Base-by-base conservation (phyloP, 257 asterid genomes). In the Datura wrightii region DNA sequence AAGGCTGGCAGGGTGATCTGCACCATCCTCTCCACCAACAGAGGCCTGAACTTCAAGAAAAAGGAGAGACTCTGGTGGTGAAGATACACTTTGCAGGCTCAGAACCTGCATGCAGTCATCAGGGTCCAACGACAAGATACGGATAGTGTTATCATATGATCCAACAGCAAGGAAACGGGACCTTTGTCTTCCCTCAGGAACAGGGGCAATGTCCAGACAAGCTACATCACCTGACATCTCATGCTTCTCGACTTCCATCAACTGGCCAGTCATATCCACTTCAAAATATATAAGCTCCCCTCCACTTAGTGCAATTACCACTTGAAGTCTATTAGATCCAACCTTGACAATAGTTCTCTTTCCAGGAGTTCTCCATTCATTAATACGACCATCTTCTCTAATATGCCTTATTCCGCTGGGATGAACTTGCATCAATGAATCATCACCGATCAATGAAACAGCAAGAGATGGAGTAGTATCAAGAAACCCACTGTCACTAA, bases 321-420 rank as follows among this genome's bases (percentile, higher is more conserved):
- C 99, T 91, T 97, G 99, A 86, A 95, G 97, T 84, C 99, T 91
- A 82, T 97, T 97, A 83, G 94, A 97, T 79, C 99, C 99, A 66
- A 97, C 99, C 90, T 95, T 95, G 60, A 95, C 99, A 63, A 97
- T 94, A 13, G 99, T 97, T 89, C 97, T 94, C 97, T 97, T 97
- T 82, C 99, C 99, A 67, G 99, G 99, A 54, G 99, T 93, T 89
- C 99, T 93, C 99, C 99, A 97, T 90, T 97, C 99, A 84, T 97
- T 97, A 85, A 95, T 90, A 86, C 99, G 97, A 1, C 99, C 98
- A 89, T 97, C 99, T 91, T 94, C 99, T 87, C 99, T 93, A 79
- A 97, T 97, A 89, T 97, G 99, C 92, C 99, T 90, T 55, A 97
- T 97, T 54, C 99, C 99, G 79, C 98, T 92, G 8, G 99, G 99